phyloP scores from a whole-genome alignment of 2,329 filamentous ascomycete species.

The Diplodia scrobiculata region DNA sequence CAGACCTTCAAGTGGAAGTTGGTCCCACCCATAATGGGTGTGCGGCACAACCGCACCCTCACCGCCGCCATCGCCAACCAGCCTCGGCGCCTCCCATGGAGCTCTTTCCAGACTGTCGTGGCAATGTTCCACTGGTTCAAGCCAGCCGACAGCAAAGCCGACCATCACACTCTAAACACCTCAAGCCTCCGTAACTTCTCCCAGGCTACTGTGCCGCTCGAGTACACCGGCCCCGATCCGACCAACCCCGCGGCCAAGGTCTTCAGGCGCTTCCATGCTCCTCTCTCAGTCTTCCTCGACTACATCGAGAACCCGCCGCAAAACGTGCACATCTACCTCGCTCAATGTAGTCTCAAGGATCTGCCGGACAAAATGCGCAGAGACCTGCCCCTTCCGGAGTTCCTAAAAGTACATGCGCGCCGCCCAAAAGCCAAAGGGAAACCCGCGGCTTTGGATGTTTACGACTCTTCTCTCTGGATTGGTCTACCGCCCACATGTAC shows the following conservation, averaged over 20 bases:
- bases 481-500: constrained; percentile 85
- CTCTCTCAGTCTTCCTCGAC: constrained; percentile 66
- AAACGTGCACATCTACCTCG: constrained; percentile 69
- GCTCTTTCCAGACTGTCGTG: not conserved
- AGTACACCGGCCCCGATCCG: constrained; percentile 52
- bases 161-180: not conserved
- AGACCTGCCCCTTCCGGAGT: constrained; percentile 54
- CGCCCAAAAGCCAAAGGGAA: constrained; percentile 41
- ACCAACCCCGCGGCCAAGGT: constrained; percentile 37
- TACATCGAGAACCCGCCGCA: constrained; percentile 48
- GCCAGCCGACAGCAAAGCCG: not conserved
- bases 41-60: not conserved
- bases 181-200: not conserved
- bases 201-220: constrained; percentile 44
- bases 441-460: constrained; percentile 74
- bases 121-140: constrained; percentile 14
- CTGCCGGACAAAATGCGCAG: constrained; percentile 69
- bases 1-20: not conserved
- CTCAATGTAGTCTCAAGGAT: constrained; percentile 72
- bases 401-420: constrained; percentile 47
- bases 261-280: constrained; percentile 63
- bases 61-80: not conserved
- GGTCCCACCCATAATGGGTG: not conserved
- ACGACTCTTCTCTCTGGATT: constrained; percentile 84
- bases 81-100: not conserved